Conservation (phyloP, 2,329 filamentous ascomycete species). For the Stemphylium vesicarium region DNA sequence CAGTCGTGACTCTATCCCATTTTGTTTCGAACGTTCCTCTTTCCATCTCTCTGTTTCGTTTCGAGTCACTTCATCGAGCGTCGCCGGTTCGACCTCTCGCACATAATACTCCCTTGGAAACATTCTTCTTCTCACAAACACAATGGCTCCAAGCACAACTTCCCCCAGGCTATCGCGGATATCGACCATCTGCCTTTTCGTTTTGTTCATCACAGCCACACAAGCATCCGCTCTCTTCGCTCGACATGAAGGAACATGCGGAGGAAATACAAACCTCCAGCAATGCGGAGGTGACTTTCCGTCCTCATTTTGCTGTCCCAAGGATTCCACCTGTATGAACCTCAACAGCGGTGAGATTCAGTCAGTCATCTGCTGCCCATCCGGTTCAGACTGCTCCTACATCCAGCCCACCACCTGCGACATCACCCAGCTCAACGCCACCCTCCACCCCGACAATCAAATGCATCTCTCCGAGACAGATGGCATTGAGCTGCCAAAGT, state of each 20-base stretch:
- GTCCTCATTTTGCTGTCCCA: constrained; percentile 70
- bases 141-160: constrained; percentile 39
- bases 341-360: constrained; percentile 66
- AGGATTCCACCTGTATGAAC: constrained; percentile 61
- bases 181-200: constrained; percentile 40
- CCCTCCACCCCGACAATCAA: constrained; percentile 61
- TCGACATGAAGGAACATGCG: constrained; percentile 55
- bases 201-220: constrained; percentile 30
- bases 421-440: constrained; percentile 65
- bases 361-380: constrained; percentile 74
- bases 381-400: constrained; percentile 61
- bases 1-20: constrained; percentile 12
- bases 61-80: constrained; percentile 14
- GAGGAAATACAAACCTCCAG: constrained; percentile 54
- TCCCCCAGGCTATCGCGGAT: constrained; percentile 42
- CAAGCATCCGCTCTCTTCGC: constrained; percentile 39
- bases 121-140: constrained; percentile 3
- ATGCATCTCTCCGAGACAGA: constrained; percentile 71
- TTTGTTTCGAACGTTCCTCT: constrained; percentile 8
- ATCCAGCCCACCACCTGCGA: constrained; percentile 72
- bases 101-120: constrained; percentile 1
- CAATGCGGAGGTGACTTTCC: constrained; percentile 65
- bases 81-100: constrained; percentile 17
- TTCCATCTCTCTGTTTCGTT: constrained; percentile 11
- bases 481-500: constrained; percentile 60